These are phyloP conservation scores for Hypoxylon intermedium DNA, from an alignment of 495 filamentous ascomycete species.

Conservation along the genomic window DNA sequence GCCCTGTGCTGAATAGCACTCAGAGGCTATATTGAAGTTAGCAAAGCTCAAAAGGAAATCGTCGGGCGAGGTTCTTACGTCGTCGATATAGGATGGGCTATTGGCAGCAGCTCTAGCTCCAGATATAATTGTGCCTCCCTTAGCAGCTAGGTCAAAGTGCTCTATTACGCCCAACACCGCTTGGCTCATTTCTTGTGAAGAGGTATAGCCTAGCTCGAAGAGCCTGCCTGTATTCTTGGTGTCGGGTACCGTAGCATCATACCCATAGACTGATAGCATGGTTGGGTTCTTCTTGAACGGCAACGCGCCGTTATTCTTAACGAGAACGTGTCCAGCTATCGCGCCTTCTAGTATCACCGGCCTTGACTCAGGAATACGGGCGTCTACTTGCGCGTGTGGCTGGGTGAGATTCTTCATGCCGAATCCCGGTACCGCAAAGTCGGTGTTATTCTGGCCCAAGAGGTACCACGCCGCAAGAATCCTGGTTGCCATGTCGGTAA, in stretches of 20 bases:
- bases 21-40: slow-evolving; percentile 56
- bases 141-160: slow-evolving; percentile 44
- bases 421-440: slow-evolving; percentile 56
- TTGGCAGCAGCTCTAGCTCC: slow-evolving; percentile 62
- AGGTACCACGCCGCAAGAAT: slow-evolving; percentile 66
- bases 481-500: slow-evolving; percentile 64
- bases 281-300: slow-evolving; percentile 59
- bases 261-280: slow-evolving; percentile 59
- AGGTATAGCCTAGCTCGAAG: slow-evolving; percentile 43
- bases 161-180: slow-evolving; percentile 38
- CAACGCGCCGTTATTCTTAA: slow-evolving; percentile 66
- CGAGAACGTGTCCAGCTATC: slow-evolving; percentile 64
- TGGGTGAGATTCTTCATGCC: slow-evolving; percentile 62
- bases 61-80: slow-evolving; percentile 23
- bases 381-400: slow-evolving; percentile 61
- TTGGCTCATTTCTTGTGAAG: slow-evolving; percentile 43
- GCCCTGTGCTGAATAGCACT: slow-evolving; percentile 63
- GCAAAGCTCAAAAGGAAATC: background rate
- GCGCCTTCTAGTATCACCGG: slow-evolving; percentile 54
- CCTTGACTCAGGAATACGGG: slow-evolving; percentile 52
- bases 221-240: slow-evolving; percentile 44
- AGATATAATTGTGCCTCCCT: slow-evolving; percentile 53
- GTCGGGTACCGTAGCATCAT: slow-evolving; percentile 45
- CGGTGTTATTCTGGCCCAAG: slow-evolving; percentile 56
- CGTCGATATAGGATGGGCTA: slow-evolving; percentile 53